A percentile compares a stretch with the other conserved stretches of the same genome.
phyloP scores from a whole-genome alignment of 495 filamentous ascomycete genomes.

The Lasiosphaeris hirsuta region DNA sequence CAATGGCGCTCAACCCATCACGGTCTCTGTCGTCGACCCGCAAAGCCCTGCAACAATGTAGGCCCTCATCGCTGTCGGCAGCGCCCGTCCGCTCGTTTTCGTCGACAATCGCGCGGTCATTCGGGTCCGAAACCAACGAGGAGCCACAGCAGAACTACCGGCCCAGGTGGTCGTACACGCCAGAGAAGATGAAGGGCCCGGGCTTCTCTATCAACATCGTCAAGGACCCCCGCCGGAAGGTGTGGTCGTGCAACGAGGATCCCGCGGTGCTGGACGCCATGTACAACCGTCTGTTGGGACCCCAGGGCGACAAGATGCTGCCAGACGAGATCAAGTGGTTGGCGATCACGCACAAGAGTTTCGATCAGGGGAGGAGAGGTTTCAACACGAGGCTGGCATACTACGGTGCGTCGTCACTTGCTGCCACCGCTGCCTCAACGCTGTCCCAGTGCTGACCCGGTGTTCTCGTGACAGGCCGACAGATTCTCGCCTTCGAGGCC shows the following conservation, averaged over 20 bases:
- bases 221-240: conserved; percentile 42
- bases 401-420: conserved; percentile 59
- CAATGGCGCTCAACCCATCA: conserved; percentile 32
- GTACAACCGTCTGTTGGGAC: conserved; percentile 69
- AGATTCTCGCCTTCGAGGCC: conserved; percentile 74
- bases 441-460: conserved; percentile 51
- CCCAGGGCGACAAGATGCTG: conserved; percentile 64
- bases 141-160: conserved; percentile 10
- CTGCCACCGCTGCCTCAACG: conserved; percentile 48
- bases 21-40: conserved; percentile 26
- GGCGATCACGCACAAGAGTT: conserved; percentile 96
- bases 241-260: conserved; percentile 70
- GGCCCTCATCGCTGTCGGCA: conserved; percentile 12
- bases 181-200: conserved; percentile 72
- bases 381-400: conserved; percentile 94
- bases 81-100: conserved; percentile 21
- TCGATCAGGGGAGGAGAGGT: conserved; percentile 88
- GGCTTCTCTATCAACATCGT: conserved; percentile 51
- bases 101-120: conserved; percentile 11
- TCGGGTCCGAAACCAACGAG: conserved; percentile 4
- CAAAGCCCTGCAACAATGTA: conserved; percentile 21
- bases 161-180: conserved; percentile 83
- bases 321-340: conserved; percentile 94
- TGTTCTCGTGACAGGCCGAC: conserved; percentile 56
- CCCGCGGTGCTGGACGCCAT: conserved; percentile 67